A percentile compares a stretch with the other conserved stretches of the same genome.
These are phyloP conservation scores for Lignosus rhinocerotis DNA, from an alignment of 1,284 basidiomycete species.

Conservation along the genomic window DNA sequence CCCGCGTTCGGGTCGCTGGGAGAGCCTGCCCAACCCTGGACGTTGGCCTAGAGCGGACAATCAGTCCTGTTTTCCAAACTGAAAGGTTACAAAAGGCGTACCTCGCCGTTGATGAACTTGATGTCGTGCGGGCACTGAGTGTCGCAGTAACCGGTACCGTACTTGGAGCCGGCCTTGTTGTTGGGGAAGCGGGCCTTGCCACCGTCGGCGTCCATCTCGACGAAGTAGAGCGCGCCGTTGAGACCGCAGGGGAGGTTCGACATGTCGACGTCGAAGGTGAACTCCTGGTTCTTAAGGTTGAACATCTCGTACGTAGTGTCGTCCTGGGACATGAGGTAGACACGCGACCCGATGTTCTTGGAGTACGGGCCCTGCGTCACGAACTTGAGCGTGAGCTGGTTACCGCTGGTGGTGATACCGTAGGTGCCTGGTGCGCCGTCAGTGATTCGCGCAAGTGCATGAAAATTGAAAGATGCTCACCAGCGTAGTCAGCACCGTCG, in stretches of 20 bases:
- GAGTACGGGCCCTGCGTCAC: constrained; percentile 30
- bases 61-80: constrained; percentile 23
- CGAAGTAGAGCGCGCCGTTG: constrained; percentile 42
- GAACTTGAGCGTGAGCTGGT: constrained; percentile 41
- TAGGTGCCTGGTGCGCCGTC: constrained; percentile 34
- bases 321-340: constrained; percentile 42
- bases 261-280: constrained; percentile 57
- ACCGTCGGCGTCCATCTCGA: constrained; percentile 54
- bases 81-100: constrained; percentile 29
- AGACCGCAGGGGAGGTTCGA: constrained; percentile 42
- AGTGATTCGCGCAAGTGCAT: not conserved
- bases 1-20: constrained; percentile 36
- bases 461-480: constrained; percentile 20
- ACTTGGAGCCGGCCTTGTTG: constrained; percentile 60
- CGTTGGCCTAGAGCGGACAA: constrained; percentile 33
- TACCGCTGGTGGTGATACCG: constrained; percentile 39
- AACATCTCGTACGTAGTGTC: constrained; percentile 50
- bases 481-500: constrained; percentile 57
- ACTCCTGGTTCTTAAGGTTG: constrained; percentile 53
- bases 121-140: constrained; percentile 58
- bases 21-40: constrained; percentile 33
- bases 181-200: constrained; percentile 46
- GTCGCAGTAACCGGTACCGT: constrained; percentile 60
- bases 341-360: constrained; percentile 42
- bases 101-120: constrained; percentile 57